Base-by-base conservation (phyloP, 176 grass and related monocot genomes). In the Triticum turgidum region DNA sequence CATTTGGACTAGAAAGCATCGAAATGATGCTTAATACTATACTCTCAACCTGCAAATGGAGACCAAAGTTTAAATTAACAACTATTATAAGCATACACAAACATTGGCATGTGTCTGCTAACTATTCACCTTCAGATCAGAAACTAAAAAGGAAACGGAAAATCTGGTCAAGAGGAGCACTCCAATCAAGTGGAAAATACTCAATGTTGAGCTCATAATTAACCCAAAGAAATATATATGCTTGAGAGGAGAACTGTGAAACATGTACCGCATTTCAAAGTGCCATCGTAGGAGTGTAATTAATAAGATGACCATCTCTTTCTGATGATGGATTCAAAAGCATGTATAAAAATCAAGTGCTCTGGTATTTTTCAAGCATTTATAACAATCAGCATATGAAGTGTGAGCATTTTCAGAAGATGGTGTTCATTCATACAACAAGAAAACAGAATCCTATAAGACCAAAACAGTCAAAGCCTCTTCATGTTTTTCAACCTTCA, bases 21-120 rank as follows among this genome's bases (percentile, higher is more conserved):
- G 94, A 94, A 85, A 97, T 97, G 80, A 97, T 97, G 90, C 94
- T 97, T 63, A 97, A 44, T 87, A 97, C 94, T 84, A 97, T 97
- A 61, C 94, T 97, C 82, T 97, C 92, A 73, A 97, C 94, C 94
- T 97, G 78, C 59, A 92, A 72, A 83, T 52, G 75, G 20, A 79
- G 32, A 51, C 45, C 45, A 61, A 21, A 5, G 21, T 68, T 81
- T 52, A 74, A 73, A 6, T 76, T 76, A 52, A 18, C 44, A 76
- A 32, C 25, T 44, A 77, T 22, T 44, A 78, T 52, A 86, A 87
- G 11, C 6, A 76, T 52, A 86, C 14, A 75, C 8, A 33, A 27
- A 63, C 20, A 91, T 62, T 63, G 30, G 13, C 1, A 14, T 20
- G 39, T 61, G 21, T 21, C 45, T 59, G 27, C 13, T 10, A 35